phyloP scores from a whole-genome alignment of 1,284 basidiomycete genomes.

The Apiotrichum mycotoxinovorans region DNA sequence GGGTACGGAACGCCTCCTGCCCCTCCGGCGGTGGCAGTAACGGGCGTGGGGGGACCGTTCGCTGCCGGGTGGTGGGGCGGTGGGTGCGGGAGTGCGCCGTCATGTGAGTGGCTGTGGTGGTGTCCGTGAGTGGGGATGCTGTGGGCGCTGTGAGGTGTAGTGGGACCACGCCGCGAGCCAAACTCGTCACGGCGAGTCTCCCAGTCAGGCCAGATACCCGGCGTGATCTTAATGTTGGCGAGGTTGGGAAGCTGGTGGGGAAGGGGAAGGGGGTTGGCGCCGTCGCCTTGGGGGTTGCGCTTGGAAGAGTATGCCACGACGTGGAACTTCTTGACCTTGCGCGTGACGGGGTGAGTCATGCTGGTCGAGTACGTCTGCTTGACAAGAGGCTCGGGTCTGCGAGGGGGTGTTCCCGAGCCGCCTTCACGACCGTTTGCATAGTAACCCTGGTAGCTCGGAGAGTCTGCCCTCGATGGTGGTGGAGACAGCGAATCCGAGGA shows the following conservation, averaged over 20 bases:
- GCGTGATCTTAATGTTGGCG: constrained; percentile 34
- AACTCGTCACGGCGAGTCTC: constrained; percentile 37
- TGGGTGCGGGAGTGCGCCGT: constrained; percentile 13
- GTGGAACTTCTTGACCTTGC: constrained; percentile 46
- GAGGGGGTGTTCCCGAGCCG: constrained; percentile 18
- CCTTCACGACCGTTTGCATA: constrained; percentile 16
- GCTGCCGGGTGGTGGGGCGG: constrained; percentile 14
- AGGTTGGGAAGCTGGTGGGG: constrained; percentile 45
- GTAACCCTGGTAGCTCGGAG: constrained; percentile 22
- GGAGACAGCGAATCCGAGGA: constrained; percentile 41
- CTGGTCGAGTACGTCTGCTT: constrained; percentile 49
- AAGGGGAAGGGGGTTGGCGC: constrained; percentile 37
- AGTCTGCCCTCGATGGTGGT: constrained; percentile 28
- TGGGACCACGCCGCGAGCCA: constrained; percentile 16
- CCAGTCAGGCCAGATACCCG: constrained; percentile 48
- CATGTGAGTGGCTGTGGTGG: constrained; percentile 1
- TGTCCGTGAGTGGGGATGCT: constrained; percentile 9
- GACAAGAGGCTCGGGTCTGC: constrained; percentile 37
- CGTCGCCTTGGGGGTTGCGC: constrained; percentile 45
- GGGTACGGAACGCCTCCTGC: constrained; percentile 7
- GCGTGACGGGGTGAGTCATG: constrained; percentile 43
- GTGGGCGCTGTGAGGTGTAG: constrained; percentile 9
- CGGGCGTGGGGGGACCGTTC: constrained; percentile 14
- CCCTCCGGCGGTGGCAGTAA: constrained; percentile 16
- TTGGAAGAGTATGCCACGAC: constrained; percentile 48